These are phyloP conservation scores for Gossypium herbaceum DNA, from an alignment of 345 rosid species.

Conservation along the genomic window DNA sequence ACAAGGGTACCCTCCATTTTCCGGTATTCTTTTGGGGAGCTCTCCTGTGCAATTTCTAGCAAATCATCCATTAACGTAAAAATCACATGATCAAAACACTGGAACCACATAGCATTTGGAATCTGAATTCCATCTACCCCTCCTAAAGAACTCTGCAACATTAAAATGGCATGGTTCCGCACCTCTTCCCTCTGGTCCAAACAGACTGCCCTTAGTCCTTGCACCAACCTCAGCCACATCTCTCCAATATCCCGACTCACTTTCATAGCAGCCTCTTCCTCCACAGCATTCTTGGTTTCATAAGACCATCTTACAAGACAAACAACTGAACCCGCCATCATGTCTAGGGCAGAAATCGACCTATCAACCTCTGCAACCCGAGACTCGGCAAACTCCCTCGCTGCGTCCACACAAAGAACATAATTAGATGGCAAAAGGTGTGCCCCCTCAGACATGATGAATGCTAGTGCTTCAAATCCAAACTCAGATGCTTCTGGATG, in stretches of 20 bases:
- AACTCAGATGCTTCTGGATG: conserved; percentile 80
- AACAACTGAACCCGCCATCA: conserved; percentile 63
- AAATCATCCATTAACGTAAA: conserved; percentile 56
- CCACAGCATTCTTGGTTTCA: conserved; percentile 43
- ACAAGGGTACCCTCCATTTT: conserved; percentile 64
- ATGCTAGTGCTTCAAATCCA: conserved; percentile 61
- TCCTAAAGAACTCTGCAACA: conserved; percentile 45
- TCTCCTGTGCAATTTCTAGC: conserved; percentile 33
- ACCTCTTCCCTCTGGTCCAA: conserved; percentile 66
- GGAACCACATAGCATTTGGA: conserved; percentile 55
- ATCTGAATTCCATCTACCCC: conserved; percentile 48
- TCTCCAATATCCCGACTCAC: conserved; percentile 60
- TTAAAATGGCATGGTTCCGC: conserved; percentile 58
- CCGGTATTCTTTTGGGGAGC: conserved; percentile 43
- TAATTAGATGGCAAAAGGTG: conserved; percentile 61
- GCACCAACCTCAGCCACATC: conserved; percentile 74
- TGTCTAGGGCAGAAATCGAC: conserved; percentile 58
- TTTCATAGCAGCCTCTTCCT: conserved; percentile 50
- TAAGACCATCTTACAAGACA: conserved; percentile 64
- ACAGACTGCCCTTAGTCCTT: conserved; percentile 52
- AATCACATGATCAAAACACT: conserved; percentile 55
- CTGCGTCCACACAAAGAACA: conserved; percentile 64
- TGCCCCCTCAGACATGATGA: conserved; percentile 65
- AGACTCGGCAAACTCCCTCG: conserved; percentile 74
- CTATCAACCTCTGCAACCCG: conserved; percentile 53